phyloP scores from a whole-genome alignment of 257 asterid genomes.

The Solanum chaucha region DNA sequence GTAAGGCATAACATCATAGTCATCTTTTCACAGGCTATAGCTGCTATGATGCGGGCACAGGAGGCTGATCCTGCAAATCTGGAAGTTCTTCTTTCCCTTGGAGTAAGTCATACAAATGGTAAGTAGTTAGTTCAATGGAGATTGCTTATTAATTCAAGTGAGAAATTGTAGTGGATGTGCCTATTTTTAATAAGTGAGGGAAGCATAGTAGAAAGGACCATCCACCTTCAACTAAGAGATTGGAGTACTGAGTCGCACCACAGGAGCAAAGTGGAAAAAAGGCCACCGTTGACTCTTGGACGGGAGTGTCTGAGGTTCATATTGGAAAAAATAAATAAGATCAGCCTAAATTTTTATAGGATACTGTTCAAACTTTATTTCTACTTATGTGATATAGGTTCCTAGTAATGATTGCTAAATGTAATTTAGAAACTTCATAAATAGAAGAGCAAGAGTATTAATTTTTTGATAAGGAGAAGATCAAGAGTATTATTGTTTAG shows the following conservation, averaged over 20 bases:
- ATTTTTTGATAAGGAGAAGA: background rate
- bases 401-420: background rate
- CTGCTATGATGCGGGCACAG: conserved; percentile 99
- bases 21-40: conserved; percentile 72
- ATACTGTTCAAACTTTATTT: background rate
- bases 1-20: too few relatives aligned
- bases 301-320: background rate
- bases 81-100: conserved; percentile 98
- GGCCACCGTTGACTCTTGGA: background rate
- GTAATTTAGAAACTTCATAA: background rate
- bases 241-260: background rate
- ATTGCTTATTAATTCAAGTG: background rate
- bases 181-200: background rate
- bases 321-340: background rate
- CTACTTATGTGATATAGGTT: background rate
- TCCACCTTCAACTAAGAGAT: background rate
- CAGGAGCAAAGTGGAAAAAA: background rate
- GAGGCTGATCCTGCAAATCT: conserved; percentile 89
- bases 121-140: conserved; percentile 20
- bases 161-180: background rate
- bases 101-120: conserved; percentile 99
- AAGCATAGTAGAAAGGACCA: background rate
- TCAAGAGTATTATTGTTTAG: background rate
- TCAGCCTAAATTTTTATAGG: background rate
- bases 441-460: background rate